Percentiles rank a stretch among this genome's conserved stretches.
Conservation (phyloP, 768 basidiomycete species). For the Lactarius indigo region DNA sequence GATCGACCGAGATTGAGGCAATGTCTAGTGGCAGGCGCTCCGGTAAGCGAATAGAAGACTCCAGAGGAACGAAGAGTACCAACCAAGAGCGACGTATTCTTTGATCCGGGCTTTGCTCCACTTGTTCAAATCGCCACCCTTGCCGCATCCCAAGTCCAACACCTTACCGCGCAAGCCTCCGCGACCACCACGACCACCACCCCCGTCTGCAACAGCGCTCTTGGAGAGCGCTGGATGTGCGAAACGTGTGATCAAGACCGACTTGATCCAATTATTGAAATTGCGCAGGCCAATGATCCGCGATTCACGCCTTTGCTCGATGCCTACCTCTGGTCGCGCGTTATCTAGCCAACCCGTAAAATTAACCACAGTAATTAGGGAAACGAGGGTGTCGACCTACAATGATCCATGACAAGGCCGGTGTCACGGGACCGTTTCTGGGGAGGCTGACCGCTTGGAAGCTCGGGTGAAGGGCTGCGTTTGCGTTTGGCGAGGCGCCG, state of each 20-base stretch:
- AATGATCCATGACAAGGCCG: conserved; percentile 72
- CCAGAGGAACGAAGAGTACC: conserved; percentile 28
- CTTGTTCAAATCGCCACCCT: conserved; percentile 95
- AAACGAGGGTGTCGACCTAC: conserved; percentile 43
- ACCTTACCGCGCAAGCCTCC: conserved; percentile 60
- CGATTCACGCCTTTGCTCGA: conserved; percentile 77
- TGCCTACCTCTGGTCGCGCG: conserved; percentile 85
- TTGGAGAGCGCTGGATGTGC: conserved; percentile 61
- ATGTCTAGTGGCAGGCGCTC: conserved; percentile 55
- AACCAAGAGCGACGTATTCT: conserved; percentile 81
- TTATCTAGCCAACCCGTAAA: conserved; percentile 59
- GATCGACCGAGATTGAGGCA: conserved; percentile 81
- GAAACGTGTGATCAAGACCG: conserved; percentile 89
- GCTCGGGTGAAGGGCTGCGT: conserved; percentile 26
- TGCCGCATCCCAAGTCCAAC: conserved; percentile 97
- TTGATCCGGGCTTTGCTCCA: conserved; percentile 85
- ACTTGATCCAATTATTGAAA: conserved; percentile 99
- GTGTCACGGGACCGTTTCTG: conserved; percentile 60
- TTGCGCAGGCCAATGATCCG: conserved; percentile 95
- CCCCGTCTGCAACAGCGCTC: conserved; percentile 21
- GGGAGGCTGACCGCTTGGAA: conserved; percentile 29
- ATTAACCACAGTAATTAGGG: neutral
- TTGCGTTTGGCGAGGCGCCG: conserved; percentile 33
- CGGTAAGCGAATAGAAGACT: conserved; percentile 6
- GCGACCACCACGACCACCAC: conserved; percentile 31